Evolutionary conservation across 345 rosid species (phyloP).

Genomic region (Pistacia integerrima): DNA sequence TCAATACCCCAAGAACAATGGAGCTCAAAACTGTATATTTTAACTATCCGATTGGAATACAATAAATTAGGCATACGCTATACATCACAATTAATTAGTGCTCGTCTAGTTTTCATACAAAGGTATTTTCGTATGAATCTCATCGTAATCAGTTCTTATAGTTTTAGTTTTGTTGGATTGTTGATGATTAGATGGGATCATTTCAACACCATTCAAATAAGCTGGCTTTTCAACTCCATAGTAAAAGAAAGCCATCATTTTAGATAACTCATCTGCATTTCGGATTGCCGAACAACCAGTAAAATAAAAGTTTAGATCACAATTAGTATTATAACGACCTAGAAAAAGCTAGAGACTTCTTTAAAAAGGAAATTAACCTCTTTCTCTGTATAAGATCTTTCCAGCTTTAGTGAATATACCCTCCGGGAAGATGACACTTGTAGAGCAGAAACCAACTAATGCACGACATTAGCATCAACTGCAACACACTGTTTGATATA

Average conservation of each 20-base stretch:
- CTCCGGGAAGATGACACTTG: slow-evolving; percentile 73
- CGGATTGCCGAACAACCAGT: slow-evolving; percentile 46
- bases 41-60: no score
- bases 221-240: slow-evolving; percentile 89
- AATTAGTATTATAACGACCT: not conserved
- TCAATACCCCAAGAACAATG: no score
- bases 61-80: no score
- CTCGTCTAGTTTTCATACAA: no score
- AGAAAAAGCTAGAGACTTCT: not conserved
- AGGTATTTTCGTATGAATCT: no score
- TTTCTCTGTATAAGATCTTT: slow-evolving; percentile 80
- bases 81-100: no score
- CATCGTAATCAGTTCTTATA: no score
- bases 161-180: slow-evolving; percentile 23
- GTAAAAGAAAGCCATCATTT: slow-evolving; percentile 88
- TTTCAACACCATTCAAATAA: slow-evolving; percentile 52
- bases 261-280: slow-evolving; percentile 75
- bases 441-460: slow-evolving; percentile 68
- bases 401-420: slow-evolving; percentile 85
- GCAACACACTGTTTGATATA: slow-evolving; percentile 69
- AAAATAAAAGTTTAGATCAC: slow-evolving; percentile 10
- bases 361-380: slow-evolving; percentile 43
- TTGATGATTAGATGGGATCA: slow-evolving; percentile 48
- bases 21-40: no score
- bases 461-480: slow-evolving; percentile 75